Base-by-base conservation (phyloP, 1,139 yeast genomes). In the Scheffersomyces illinoinensis region DNA sequence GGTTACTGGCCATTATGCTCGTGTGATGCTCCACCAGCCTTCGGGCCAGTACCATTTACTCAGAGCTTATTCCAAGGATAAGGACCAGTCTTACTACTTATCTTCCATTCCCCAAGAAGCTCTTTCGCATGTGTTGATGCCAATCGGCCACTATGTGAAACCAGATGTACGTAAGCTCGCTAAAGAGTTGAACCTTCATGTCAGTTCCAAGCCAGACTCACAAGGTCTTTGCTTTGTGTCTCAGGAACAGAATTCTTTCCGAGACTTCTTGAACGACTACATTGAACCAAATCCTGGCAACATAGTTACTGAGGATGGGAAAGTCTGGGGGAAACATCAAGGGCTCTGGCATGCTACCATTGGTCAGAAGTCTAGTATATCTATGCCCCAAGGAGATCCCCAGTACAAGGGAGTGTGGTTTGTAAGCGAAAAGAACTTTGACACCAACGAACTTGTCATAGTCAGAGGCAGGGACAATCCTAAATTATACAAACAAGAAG, bases 311-410 rank as follows among this genome's bases (percentile, higher is more conserved):
- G 83, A 83, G 58, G 90, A 87, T 63, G 96, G 96, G 4, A 77
- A 74, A 57, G 81, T 89, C 0, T 93, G 96, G 85, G 98, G 97
- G 0, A 70, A 74, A 56, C 98, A 93, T 69, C 76, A 82, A 52
- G 99, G 99, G 0, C 71, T 96, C 24, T 96, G 99, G 98, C 88
- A 90, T 58, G 96, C 93, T 18, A 95, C 99, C 0, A 87, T 95
- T 33, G 99, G 99, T 0, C 99, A 95, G 74, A 85, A 88, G 62
- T 79, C 87, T 46, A 89, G 97, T 0, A 74, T 92, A 2, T 82
- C 91, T 3, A 84, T 93, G 90, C 97, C 97, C 0, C 98, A 93
- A 68, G 95, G 93, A 0, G 86, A 88, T 65, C 96, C 95, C 0
- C 70, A 74, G 8, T 88, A 84, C 63, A 79, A 84, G 54, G 99